Evolutionary conservation across 2,329 filamentous ascomycete species (phyloP).

Genomic region (Penicillium nordicum): DNA sequence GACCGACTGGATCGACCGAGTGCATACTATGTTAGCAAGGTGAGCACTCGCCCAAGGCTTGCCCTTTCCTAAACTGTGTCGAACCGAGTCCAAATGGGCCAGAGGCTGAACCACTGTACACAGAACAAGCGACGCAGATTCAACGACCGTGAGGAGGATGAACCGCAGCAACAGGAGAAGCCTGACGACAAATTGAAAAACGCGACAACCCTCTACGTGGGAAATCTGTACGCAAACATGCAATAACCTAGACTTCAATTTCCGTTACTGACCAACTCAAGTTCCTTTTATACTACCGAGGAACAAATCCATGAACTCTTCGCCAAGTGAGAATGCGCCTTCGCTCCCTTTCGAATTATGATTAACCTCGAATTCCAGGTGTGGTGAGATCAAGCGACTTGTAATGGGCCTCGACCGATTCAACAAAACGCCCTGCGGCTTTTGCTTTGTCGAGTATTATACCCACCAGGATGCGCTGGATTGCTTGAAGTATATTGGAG

Average conservation of each 20-base stretch:
- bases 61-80: not conserved
- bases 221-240: constrained; percentile 69
- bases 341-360: not conserved
- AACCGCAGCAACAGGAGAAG: constrained; percentile 53
- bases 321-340: constrained; percentile 59
- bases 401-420: constrained; percentile 97
- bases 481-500: constrained; percentile 97
- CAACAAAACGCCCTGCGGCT: constrained; percentile 96
- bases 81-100: not conserved
- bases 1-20: constrained; percentile 91
- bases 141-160: constrained; percentile 54
- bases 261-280: constrained; percentile 34
- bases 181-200: constrained; percentile 75
- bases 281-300: constrained; percentile 96
- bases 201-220: constrained; percentile 94
- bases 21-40: constrained; percentile 84
- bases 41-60: constrained; percentile 44
- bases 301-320: constrained; percentile 98
- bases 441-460: constrained; percentile 99
- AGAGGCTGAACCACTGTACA: constrained; percentile 1
- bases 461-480: constrained; percentile 95
- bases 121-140: constrained; percentile 70
- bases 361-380: constrained; percentile 42
- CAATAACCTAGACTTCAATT: constrained; percentile 12
- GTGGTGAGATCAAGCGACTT: constrained; percentile 95